A percentile compares a stretch with the other conserved stretches of the same genome.
phyloP scores from a whole-genome alignment of 2,329 filamentous ascomycete genomes.

The Hansfordia pulvinata region DNA sequence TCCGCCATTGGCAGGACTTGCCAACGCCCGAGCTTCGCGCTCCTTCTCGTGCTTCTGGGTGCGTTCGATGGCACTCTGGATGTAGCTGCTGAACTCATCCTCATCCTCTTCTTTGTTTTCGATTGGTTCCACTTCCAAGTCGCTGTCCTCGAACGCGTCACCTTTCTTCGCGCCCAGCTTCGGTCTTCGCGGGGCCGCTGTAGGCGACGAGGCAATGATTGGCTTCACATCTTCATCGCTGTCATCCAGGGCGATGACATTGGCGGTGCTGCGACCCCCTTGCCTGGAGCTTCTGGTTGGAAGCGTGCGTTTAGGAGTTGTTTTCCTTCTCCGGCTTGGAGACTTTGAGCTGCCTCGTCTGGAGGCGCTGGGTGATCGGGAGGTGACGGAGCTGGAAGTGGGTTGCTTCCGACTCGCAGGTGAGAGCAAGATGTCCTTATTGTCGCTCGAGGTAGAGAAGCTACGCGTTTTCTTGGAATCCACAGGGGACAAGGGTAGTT shows the following conservation, averaged over 20 bases:
- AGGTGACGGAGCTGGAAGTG: constrained; percentile 6
- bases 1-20: constrained; percentile 4
- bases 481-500: too few relatives aligned
- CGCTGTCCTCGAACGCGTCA: constrained; percentile 4
- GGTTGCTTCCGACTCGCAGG: constrained; percentile 6
- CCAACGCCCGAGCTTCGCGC: constrained; percentile 6
- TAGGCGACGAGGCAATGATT: too few relatives aligned
- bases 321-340: too few relatives aligned
- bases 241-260: constrained; percentile 11
- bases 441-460: constrained; percentile 5
- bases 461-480: constrained; percentile 12
- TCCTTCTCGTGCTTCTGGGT: constrained; percentile 12
- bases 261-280: too few relatives aligned
- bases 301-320: too few relatives aligned
- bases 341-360: too few relatives aligned
- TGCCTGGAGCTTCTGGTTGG: too few relatives aligned
- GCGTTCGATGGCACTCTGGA: constrained; percentile 25
- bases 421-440: constrained; percentile 7
- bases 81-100: constrained; percentile 30
- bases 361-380: too few relatives aligned
- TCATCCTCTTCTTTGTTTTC: constrained; percentile 16
- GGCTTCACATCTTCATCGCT: constrained; percentile 10
- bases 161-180: not conserved
- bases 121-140: constrained; percentile 5
- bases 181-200: constrained; percentile 1